phyloP scores from a whole-genome alignment of 345 rosid species.

The Acer negundo region DNA sequence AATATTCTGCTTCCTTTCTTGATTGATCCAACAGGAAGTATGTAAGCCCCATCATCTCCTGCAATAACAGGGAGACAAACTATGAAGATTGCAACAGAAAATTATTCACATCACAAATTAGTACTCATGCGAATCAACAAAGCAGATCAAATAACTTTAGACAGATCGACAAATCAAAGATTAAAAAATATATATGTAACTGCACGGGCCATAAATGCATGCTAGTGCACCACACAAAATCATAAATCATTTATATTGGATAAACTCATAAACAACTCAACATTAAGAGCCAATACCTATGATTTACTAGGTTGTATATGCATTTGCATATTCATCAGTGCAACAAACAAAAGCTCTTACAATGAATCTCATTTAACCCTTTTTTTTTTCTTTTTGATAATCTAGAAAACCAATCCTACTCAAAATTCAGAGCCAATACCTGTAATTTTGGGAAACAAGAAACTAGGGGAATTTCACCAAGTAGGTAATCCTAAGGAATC shows the following conservation, averaged over 20 bases:
- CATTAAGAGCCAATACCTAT: neutral
- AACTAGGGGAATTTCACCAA: neutral
- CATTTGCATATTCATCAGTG: neutral
- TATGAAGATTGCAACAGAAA: slow-evolving; percentile 10
- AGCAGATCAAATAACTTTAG: slow-evolving; percentile 7
- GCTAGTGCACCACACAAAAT: neutral
- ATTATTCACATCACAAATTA: slow-evolving; percentile 9
- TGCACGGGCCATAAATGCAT: neutral
- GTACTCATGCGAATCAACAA: neutral
- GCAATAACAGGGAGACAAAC: slow-evolving; percentile 31
- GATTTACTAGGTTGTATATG: neutral
- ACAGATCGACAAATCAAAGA: slow-evolving; percentile 12
- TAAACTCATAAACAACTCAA: neutral
- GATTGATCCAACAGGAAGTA: slow-evolving; percentile 95
- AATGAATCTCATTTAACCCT: neutral
- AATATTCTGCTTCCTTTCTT: slow-evolving; percentile 88
- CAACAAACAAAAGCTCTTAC: neutral
- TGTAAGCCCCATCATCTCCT: slow-evolving; percentile 98
- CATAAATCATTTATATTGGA: neutral
- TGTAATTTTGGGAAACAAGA: neutral
- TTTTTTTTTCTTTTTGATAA: neutral
- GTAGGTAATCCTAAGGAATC: neutral
- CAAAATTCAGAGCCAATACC: no score
- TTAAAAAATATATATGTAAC: neutral
- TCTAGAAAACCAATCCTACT: neutral